Percentiles rank a stretch among this genome's conserved stretches.
Conservation (phyloP, 2,329 filamentous ascomycete genomes). For the Phaeosphaeria sp. region DNA sequence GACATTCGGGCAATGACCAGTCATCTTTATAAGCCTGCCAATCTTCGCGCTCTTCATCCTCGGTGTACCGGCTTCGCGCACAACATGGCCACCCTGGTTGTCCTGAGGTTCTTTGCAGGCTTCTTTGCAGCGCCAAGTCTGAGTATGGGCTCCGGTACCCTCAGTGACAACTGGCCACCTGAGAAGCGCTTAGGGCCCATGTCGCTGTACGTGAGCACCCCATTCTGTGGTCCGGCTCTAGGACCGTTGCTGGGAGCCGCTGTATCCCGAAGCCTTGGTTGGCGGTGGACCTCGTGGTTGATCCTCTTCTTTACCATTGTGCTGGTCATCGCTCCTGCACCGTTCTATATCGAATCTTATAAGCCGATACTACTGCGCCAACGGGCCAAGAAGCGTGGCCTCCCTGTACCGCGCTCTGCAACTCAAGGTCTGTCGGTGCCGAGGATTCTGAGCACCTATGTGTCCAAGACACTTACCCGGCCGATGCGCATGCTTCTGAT, state of each 20-base stretch:
- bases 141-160: constrained; percentile 49
- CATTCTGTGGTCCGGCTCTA: constrained; percentile 45
- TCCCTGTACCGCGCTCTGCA: background rate
- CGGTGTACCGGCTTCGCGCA: constrained; percentile 58
- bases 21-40: constrained; percentile 71
- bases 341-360: background rate
- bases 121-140: constrained; percentile 39
- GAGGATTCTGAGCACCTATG: constrained; percentile 37
- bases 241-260: constrained; percentile 51
- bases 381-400: background rate
- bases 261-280: constrained; percentile 45
- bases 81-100: constrained; percentile 72
- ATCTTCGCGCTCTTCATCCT: constrained; percentile 62
- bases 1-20: constrained; percentile 62
- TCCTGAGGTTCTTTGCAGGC: constrained; percentile 65
- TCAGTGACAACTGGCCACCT: constrained; percentile 45
- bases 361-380: background rate
- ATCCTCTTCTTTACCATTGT: constrained; percentile 47
- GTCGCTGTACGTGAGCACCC: constrained; percentile 42
- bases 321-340: background rate
- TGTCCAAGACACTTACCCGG: constrained; percentile 29
- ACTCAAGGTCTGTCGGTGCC: constrained; percentile 44
- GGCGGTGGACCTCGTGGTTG: constrained; percentile 50
- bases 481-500: constrained; percentile 54
- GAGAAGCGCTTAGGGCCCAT: constrained; percentile 38